Evolutionary conservation across 2,329 filamentous ascomycete genomes (phyloP).

Genomic region (Scedosporium boydii): DNA sequence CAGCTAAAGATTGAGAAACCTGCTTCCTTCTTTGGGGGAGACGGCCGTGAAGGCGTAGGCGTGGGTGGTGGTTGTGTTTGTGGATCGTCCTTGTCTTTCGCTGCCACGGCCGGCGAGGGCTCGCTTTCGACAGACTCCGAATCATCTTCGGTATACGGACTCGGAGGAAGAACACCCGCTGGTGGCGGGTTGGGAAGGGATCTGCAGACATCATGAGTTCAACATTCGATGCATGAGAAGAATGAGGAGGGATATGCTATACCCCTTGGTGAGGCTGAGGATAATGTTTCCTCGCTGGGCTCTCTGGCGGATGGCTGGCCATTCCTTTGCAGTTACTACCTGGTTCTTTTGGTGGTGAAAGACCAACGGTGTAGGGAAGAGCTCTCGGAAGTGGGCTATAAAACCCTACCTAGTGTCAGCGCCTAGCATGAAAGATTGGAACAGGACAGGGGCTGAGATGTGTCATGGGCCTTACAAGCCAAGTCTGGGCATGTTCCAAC

Average conservation of each 20-base stretch:
- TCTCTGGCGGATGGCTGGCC: slow-evolving; percentile 12
- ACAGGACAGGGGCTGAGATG: too few species aligned
- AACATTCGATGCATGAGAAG: not conserved
- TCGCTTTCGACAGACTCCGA: too few species aligned
- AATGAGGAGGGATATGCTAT: not conserved
- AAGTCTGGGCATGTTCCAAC: slow-evolving; percentile 14
- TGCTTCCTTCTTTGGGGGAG: too few species aligned
- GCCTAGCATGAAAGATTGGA: not conserved
- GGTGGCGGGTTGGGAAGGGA: not conserved
- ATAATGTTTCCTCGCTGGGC: slow-evolving; percentile 4
- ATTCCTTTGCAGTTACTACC: slow-evolving; percentile 12
- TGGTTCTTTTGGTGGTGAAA: slow-evolving; percentile 10
- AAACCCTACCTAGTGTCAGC: slow-evolving; percentile 12
- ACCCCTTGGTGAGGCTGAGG: not conserved
- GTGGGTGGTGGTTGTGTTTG: not conserved
- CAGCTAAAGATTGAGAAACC: not conserved
- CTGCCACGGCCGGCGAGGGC: not conserved
- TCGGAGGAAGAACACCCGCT: not conserved
- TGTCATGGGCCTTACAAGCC: too few species aligned
- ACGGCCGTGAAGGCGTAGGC: not conserved
- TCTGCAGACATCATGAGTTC: not conserved
- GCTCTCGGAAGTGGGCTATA: slow-evolving; percentile 14
- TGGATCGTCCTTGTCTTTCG: not conserved
- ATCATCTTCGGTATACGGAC: too few species aligned
- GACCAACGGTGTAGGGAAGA: slow-evolving; percentile 14